These are phyloP conservation scores for Peniophora sp. DNA, from an alignment of 1,284 basidiomycete species.

Conservation along the genomic window DNA sequence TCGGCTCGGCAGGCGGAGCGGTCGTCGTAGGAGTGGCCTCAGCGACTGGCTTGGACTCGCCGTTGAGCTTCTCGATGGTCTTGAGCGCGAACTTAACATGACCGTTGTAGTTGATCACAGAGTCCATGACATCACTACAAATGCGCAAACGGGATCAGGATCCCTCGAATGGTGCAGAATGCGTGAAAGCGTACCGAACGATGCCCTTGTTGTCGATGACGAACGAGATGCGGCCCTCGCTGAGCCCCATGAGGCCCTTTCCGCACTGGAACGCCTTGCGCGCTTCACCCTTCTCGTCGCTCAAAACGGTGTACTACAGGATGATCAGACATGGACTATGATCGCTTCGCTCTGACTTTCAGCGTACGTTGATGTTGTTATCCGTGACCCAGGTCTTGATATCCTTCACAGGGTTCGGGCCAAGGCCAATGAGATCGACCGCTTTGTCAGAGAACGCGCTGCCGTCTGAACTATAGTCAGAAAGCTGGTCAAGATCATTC, in stretches of 20 bases:
- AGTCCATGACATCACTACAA: conserved; percentile 43
- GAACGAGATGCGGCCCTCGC: conserved; percentile 62
- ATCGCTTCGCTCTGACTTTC: background rate
- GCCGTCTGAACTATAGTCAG: conserved; percentile 36
- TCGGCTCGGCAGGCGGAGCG: too few relatives aligned
- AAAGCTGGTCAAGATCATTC: background rate
- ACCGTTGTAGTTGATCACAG: conserved; percentile 51
- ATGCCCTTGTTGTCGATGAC: conserved; percentile 66
- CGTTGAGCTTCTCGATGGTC: conserved; percentile 47
- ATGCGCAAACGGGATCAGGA: conserved; percentile 5
- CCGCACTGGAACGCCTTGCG: conserved; percentile 58
- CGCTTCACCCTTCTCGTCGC: conserved; percentile 55
- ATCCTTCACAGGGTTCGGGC: conserved; percentile 58
- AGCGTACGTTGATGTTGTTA: conserved; percentile 54
- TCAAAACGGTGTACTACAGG: conserved; percentile 63
- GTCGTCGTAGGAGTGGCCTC: too few relatives aligned
- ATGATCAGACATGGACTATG: background rate
- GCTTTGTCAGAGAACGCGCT: conserved; percentile 58
- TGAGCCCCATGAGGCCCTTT: conserved; percentile 57
- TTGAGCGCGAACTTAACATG: conserved; percentile 64
- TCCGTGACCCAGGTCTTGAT: conserved; percentile 70
- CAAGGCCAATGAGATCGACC: conserved; percentile 64
- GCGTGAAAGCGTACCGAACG: conserved; percentile 38
- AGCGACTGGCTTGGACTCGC: conserved; percentile 23
- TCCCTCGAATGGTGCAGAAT: background rate